Base-by-base conservation (phyloP, 2,329 filamentous ascomycete species). In the Ceratocystis diversiconidia region DNA sequence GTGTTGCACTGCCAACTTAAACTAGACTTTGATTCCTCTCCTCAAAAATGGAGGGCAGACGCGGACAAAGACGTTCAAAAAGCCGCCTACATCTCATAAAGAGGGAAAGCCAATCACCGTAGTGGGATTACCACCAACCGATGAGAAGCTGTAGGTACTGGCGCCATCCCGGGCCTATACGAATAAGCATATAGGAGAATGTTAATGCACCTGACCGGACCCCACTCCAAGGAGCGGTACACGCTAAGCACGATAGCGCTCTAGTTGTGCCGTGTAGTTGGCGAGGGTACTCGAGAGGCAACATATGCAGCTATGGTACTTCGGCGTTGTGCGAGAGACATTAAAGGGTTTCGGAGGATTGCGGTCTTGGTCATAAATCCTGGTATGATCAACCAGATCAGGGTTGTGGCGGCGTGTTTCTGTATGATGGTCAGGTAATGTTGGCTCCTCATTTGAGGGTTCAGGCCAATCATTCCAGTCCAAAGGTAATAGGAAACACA, bases 21-120 rank as follows among this genome's bases (percentile, higher is more conserved):
- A 95, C 87, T 85, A 79, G 89, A 94, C 91, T 96, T 96, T 95
- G 63, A 87, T 79, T 88, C 92, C 87, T 88, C 86, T 87, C 85
- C 84, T 84, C 17, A 22, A 41, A 5, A 64, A 71, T 65, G 83
- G 83, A 86, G 85, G 87, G 87, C 85, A 76, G 67, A 79, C 85
- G 82, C 89, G 89, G 82, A 88, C 89, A 95, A 96, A 66, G 84
- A 77, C 92, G 90, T 86, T 95, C 82, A 80, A 81, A 95, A 96
- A 96, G 95, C 85, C 84, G 69, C 65, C 68, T 66, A 67, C 64
- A 57, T 65, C 61, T 65, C 64, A 72, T 83, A 80, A 75, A 52
- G 70, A 70, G 71, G 70, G 70, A 65, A 69, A 68, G 43, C 25
- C 36, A 43, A 62, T 43, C 52, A 50, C 71, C 71, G 69, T 70